A percentile compares a stretch with the other conserved stretches of the same genome.
phyloP scores from a whole-genome alignment of 208 protist species.

The Trichomonas gallinae region DNA sequence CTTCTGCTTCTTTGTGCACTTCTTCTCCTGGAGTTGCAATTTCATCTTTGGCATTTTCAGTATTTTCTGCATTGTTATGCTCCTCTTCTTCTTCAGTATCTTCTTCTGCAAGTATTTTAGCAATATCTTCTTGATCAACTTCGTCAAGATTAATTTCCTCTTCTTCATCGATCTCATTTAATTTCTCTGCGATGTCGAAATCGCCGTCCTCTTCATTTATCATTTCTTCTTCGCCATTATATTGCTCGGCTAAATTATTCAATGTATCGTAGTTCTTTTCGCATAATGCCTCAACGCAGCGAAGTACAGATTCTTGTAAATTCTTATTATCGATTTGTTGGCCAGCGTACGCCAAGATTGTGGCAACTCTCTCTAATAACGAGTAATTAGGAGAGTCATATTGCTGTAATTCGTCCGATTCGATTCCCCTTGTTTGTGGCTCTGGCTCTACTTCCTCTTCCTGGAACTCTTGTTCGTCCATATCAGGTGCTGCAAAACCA shows the following conservation, averaged over 20 bases:
- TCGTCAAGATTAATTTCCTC: not conserved
- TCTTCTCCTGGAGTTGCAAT: not conserved
- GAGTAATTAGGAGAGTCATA: not conserved
- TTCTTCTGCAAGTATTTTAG: not conserved
- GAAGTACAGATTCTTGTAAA: not conserved
- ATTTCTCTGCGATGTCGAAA: not conserved
- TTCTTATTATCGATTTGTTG: not conserved
- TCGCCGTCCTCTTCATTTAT: not conserved
- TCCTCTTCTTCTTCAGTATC: not conserved
- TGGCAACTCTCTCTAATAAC: not conserved
- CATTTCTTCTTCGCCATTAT: not conserved
- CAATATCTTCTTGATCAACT: not conserved
- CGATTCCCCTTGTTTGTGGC: not conserved
- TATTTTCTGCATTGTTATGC: not conserved
- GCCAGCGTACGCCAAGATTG: not conserved
- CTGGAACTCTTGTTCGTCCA: not conserved
- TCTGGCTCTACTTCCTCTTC: not conserved
- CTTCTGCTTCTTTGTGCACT: no score
- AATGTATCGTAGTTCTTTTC: not conserved
- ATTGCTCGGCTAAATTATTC: not conserved
- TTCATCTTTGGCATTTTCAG: not conserved
- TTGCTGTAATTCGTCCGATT: not conserved
- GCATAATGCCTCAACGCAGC: not conserved
- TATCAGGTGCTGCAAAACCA: not conserved
- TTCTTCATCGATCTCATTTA: not conserved